phyloP scores from a whole-genome alignment of 176 grass and related monocot species.

The Carex cristatella region DNA sequence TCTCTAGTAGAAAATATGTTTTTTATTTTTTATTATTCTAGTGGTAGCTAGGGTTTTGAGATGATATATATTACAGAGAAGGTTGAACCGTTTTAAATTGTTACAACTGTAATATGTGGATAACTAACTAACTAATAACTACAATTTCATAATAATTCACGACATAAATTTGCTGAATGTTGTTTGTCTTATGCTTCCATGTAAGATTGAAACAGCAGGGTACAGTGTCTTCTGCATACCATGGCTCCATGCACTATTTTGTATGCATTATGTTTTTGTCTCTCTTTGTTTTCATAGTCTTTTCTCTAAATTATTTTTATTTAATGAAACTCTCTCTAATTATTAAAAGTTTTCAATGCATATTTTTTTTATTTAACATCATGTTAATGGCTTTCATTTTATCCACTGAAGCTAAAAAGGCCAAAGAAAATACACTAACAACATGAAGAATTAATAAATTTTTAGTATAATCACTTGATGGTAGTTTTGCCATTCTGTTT shows the following conservation, averaged over 20 bases:
- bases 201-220: not conserved
- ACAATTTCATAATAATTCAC: not conserved
- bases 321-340: not conserved
- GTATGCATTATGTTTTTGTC: not conserved
- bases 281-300: not conserved
- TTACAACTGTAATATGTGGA: too few species aligned
- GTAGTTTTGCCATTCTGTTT: too few species aligned
- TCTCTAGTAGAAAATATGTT: too few species aligned
- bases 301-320: not conserved
- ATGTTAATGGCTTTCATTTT: too few species aligned
- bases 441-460: too few species aligned
- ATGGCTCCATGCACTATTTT: not conserved
- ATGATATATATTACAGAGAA: too few species aligned
- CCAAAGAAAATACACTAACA: too few species aligned
- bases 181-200: not conserved
- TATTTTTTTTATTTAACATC: not conserved
- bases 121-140: not conserved
- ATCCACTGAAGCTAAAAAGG: too few species aligned
- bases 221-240: not conserved
- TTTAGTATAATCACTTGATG: too few species aligned
- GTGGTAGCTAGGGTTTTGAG: too few species aligned
- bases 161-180: not conserved
- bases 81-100: too few species aligned
- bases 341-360: not conserved
- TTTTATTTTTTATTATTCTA: too few species aligned